Conservation (phyloP, 2,329 filamentous ascomycete genomes). For the Claviceps purpurea region DNA sequence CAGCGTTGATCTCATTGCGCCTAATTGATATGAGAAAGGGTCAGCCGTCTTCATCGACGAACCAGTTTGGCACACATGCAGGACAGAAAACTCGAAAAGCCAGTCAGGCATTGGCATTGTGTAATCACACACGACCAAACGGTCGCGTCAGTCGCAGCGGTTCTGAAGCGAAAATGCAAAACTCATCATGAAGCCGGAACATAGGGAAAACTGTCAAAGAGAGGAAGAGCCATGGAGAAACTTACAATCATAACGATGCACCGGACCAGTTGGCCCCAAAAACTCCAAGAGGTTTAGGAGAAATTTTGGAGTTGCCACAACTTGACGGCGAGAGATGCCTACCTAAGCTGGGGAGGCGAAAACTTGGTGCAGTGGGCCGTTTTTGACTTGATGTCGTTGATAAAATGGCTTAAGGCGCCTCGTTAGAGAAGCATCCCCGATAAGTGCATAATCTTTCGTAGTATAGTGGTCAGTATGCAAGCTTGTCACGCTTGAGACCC, state of each 20-base stretch:
- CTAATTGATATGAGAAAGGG: constrained; percentile 10
- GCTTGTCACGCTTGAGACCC: constrained; percentile 4
- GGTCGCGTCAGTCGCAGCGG: constrained; percentile 35
- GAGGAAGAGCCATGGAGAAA: constrained; percentile 5
- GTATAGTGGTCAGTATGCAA: constrained; percentile 4
- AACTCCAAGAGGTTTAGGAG: neutral
- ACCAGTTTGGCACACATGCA: neutral
- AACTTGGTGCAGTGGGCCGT: neutral
- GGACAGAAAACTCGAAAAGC: neutral
- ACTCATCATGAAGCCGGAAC: constrained; percentile 24
- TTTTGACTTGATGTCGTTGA: neutral
- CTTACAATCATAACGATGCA: constrained; percentile 25
- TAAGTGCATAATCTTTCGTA: neutral
- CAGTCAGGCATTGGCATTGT: constrained; percentile 27
- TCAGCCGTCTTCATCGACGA: neutral
- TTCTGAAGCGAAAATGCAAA: constrained; percentile 32
- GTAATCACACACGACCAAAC: constrained; percentile 29
- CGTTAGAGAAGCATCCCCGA: neutral
- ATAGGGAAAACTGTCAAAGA: neutral
- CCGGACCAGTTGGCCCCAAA: constrained; percentile 2
- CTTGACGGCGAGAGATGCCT: neutral
- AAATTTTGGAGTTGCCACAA: neutral
- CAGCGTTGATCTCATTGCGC: constrained; percentile 23
- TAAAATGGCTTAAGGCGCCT: neutral
- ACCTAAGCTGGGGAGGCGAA: neutral